phyloP scores from a whole-genome alignment of 768 basidiomycete genomes.

The Gloeophyllum trabeum region DNA sequence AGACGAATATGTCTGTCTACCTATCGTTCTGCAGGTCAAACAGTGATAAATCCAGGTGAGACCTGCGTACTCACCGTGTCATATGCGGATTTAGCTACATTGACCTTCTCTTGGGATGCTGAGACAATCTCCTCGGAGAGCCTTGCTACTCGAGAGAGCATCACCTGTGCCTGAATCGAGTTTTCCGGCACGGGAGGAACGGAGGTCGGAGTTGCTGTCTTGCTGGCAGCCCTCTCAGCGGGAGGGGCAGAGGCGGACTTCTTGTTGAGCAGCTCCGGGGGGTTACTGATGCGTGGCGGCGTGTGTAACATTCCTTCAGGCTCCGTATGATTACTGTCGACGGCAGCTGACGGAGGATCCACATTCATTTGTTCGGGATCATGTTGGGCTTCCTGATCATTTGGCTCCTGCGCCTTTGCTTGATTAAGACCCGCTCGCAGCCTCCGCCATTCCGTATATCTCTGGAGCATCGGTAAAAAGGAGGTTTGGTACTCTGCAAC shows the following conservation, averaged over 20 bases:
- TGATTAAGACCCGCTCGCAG: constrained; percentile 10
- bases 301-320: too few species aligned
- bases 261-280: too few species aligned
- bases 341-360: too few species aligned
- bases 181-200: too few species aligned
- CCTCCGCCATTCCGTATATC: constrained; percentile 32
- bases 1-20: constrained; percentile 72
- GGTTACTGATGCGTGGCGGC: too few species aligned
- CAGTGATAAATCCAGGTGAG: constrained; percentile 4
- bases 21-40: constrained; percentile 22
- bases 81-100: constrained; percentile 10
- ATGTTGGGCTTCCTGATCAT: background rate
- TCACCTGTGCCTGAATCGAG: too few species aligned
- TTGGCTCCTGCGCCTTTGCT: background rate
- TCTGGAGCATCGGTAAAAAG: constrained; percentile 31
- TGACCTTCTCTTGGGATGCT: constrained; percentile 18
- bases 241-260: too few species aligned
- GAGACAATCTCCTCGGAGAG: constrained; percentile 49
- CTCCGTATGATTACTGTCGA: too few species aligned
- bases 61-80: constrained; percentile 8
- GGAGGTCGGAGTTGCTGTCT: too few species aligned
- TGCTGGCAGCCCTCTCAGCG: background rate
- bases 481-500: constrained; percentile 27
- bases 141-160: constrained; percentile 48
- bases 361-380: background rate